A percentile compares a stretch with the other conserved stretches of the same genome.
Evolutionary conservation across 2,329 filamentous ascomycete genomes (phyloP).

Genomic region (Westerdykella ornata): DNA sequence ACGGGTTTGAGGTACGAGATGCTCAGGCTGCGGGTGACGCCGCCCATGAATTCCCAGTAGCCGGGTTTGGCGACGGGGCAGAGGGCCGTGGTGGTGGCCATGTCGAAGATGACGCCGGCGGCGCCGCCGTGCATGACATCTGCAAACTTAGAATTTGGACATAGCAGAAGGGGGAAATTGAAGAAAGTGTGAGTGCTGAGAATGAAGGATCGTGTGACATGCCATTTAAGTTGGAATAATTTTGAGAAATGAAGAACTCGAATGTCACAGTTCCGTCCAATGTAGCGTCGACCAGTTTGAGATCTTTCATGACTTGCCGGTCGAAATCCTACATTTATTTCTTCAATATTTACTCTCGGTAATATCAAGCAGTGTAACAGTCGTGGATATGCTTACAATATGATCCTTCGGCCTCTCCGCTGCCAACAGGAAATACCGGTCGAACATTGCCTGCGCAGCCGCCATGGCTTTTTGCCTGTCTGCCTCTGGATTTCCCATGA

Average conservation of each 20-base stretch:
- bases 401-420: slow-evolving; percentile 26
- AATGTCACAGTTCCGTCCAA: slow-evolving; percentile 32
- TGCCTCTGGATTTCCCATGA: slow-evolving; percentile 20
- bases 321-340: slow-evolving; percentile 31
- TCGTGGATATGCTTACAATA: slow-evolving; percentile 19
- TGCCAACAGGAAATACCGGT: slow-evolving; percentile 31
- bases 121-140: slow-evolving; percentile 40
- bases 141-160: slow-evolving; percentile 7
- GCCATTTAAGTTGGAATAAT: slow-evolving; percentile 38
- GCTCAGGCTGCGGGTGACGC: slow-evolving; percentile 46
- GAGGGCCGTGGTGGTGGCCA: slow-evolving; percentile 45
- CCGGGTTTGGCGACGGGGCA: slow-evolving; percentile 45
- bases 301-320: slow-evolving; percentile 31
- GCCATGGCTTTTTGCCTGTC: slow-evolving; percentile 30
- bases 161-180: neutral
- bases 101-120: slow-evolving; percentile 37
- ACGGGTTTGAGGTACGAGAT: slow-evolving; percentile 49
- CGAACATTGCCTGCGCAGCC: slow-evolving; percentile 35
- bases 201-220: slow-evolving; percentile 1
- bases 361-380: neutral
- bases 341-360: neutral
- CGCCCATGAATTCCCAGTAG: slow-evolving; percentile 50
- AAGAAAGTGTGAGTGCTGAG: neutral
- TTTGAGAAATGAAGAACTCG: slow-evolving; percentile 30
- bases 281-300: slow-evolving; percentile 34